Evolutionary conservation across 2,329 filamentous ascomycete species (phyloP).

Genomic region (Elsinoe perseae): DNA sequence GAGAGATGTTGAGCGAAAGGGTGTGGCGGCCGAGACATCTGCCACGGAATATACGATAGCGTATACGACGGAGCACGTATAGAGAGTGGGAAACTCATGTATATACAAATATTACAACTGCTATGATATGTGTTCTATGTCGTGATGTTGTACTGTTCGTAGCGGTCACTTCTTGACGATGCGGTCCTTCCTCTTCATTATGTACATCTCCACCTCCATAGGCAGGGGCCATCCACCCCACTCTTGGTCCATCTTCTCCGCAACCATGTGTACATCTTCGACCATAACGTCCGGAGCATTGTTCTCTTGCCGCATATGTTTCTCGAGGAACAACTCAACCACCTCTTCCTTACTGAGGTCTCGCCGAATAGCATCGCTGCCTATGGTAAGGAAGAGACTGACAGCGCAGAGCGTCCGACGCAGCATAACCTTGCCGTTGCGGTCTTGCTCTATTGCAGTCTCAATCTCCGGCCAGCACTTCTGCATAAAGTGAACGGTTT

Average conservation of each 20-base stretch:
- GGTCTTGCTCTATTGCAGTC: conserved; percentile 23
- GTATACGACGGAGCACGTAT: not conserved
- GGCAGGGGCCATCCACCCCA: conserved; percentile 40
- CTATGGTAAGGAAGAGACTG: not conserved
- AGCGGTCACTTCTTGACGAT: not conserved
- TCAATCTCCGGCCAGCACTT: conserved; percentile 36
- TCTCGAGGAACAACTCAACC: not conserved
- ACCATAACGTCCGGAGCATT: conserved; percentile 20
- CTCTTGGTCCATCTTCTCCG: conserved; percentile 27
- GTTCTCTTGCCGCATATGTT: not conserved
- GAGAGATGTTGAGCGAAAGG: conserved; percentile 3
- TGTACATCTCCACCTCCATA: conserved; percentile 33
- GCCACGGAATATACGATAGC: conserved; percentile 3
- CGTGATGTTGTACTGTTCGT: too few species aligned
- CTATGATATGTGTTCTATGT: not conserved
- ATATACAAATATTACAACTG: not conserved
- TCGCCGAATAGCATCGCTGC: not conserved
- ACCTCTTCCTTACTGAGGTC: not conserved
- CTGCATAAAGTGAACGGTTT: conserved; percentile 53
- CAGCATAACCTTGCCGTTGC: conserved; percentile 28
- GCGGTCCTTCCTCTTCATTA: conserved; percentile 7
- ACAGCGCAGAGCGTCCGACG: conserved; percentile 19
- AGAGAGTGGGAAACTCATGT: conserved; percentile 33
- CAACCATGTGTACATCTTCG: conserved; percentile 19
- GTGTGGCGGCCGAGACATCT: conserved; percentile 12